Evolutionary conservation across 192 early-diverging fungal genomes (phyloP).

Genomic region (Coemansia sp.): DNA sequence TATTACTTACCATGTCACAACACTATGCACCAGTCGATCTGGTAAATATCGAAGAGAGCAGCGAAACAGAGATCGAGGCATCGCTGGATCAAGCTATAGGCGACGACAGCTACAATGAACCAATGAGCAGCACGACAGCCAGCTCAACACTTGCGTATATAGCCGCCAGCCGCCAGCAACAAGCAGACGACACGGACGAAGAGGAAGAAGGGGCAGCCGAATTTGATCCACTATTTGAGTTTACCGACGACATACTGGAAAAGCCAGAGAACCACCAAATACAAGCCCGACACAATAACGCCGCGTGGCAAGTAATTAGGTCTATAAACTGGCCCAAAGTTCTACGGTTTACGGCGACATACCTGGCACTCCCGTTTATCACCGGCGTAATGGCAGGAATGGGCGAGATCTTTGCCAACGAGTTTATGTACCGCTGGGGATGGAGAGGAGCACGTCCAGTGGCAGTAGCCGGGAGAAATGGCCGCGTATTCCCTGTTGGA

Average conservation of each 20-base stretch:
- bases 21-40: background rate
- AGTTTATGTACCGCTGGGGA: conserved; percentile 72
- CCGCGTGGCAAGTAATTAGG: conserved; percentile 8
- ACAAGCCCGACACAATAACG: background rate
- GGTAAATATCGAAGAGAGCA: background rate
- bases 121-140: background rate
- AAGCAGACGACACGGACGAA: background rate
- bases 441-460: conserved; percentile 61
- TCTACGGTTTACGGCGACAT: conserved; percentile 35
- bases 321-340: conserved; percentile 15
- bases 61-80: background rate
- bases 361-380: conserved; percentile 55
- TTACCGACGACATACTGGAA: conserved; percentile 5
- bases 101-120: background rate
- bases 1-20: conserved; percentile 1
- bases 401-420: conserved; percentile 84
- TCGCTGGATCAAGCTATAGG: background rate
- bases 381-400: conserved; percentile 65
- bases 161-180: background rate
- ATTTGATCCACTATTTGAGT: conserved; percentile 13
- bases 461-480: conserved; percentile 30
- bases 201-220: conserved; percentile 9
- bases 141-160: conserved; percentile 12
- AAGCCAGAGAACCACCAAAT: background rate
- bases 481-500: conserved; percentile 31